Evolutionary conservation across 805 yeast genomes (phyloP).

Genomic region (Candida ascalaphidarum): DNA sequence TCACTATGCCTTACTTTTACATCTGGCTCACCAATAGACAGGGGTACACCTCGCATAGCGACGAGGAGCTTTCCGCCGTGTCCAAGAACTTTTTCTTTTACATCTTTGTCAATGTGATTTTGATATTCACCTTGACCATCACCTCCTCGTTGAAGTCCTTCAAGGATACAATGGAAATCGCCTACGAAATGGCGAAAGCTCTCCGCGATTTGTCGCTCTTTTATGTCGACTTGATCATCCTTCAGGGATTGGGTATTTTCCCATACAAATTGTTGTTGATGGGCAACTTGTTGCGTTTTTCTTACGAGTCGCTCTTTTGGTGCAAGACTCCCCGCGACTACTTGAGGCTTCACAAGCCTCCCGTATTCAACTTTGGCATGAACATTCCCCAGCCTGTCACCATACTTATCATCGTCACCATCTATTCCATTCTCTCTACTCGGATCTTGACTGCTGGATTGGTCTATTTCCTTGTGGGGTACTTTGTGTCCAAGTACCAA

Average conservation of each 20-base stretch:
- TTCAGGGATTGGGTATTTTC: constrained; percentile 82
- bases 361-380: constrained; percentile 85
- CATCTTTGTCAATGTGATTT: constrained; percentile 85
- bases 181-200: constrained; percentile 77
- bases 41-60: constrained; percentile 87
- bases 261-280: constrained; percentile 80
- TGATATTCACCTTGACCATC: constrained; percentile 91
- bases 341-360: constrained; percentile 71
- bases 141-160: constrained; percentile 79
- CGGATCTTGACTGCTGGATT: constrained; percentile 81
- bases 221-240: constrained; percentile 77
- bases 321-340: constrained; percentile 82
- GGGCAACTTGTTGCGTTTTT: constrained; percentile 71
- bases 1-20: constrained; percentile 76
- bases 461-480: constrained; percentile 77
- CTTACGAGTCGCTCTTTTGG: constrained; percentile 43
- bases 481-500: constrained; percentile 85
- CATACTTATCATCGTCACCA: constrained; percentile 73
- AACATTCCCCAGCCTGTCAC: constrained; percentile 88
- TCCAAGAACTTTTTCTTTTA: constrained; percentile 84
- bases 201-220: constrained; percentile 73
- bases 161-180: constrained; percentile 85
- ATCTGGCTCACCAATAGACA: constrained; percentile 77
- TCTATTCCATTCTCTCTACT: constrained; percentile 85
- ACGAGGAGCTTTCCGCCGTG: constrained; percentile 83